Evolutionary conservation across 768 basidiomycete species (phyloP), one percentile per base, ranked within the genome.

Genomic region (Auricularia heimuer): DNA sequence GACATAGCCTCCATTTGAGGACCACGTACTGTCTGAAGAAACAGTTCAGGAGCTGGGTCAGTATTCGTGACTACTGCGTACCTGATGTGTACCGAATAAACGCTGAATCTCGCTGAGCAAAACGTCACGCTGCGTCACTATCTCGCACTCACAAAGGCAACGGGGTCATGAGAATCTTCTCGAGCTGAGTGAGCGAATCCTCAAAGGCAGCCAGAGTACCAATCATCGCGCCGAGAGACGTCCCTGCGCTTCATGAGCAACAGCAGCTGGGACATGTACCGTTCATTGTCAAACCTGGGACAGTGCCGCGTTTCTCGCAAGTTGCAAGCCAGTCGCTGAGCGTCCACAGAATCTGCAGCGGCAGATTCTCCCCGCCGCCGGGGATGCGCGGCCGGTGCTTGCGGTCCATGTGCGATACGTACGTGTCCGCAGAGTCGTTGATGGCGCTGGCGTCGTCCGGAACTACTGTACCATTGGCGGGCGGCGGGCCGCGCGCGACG

Each of bases 41-140:
- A 81, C 51, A 2, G 66, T 37, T 18, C 7, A 36, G 14, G 39
- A 10, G 16, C 3, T 14, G 47, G 51, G 47, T 64, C 35, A 61
- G 35, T 11, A 62, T 37, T 54, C 16, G 56, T 56, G 35, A 65
- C n/a, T 2, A 54, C 16, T 34, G 21, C n/a, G 63, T 65, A 79
- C 82, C 81, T 78, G 69, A 87, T 86, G 70, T 87, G 85, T 7
- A 82, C 84, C 1, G 86, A 81, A 70, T 83, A 87, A 14, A 86
- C 82, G 66, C 85, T 87, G 65, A 14, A 42, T 1, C 16, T 45
- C 39, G 33, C 54, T 14, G 64, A 63, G 54, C 34, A 56, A 56
- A 54, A 39, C 61, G 44, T 24, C 54, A n/a, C 14, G 54, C 34
- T 56, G 29, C n/a, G 3, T 29, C 2, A 29, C 29, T 29, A 29